These are phyloP conservation scores for Corchorus olitorius DNA, from an alignment of 345 rosid species.

Conservation along the genomic window DNA sequence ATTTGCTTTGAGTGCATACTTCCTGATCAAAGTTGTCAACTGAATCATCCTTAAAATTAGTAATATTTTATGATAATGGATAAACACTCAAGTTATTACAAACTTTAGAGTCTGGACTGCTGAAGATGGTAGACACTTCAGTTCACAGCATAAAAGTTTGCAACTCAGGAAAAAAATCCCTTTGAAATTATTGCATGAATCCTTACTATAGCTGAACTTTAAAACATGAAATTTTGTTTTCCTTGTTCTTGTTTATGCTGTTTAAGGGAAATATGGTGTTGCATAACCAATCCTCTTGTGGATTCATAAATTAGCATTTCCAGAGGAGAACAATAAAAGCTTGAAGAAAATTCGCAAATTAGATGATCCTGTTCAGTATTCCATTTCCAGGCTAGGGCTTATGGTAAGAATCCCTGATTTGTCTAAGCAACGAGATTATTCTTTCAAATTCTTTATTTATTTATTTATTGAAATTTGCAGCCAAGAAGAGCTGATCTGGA, in stretches of 20 bases:
- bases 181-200: not conserved
- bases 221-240: not conserved
- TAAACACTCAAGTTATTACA: not conserved
- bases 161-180: not conserved
- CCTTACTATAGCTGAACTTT: not conserved
- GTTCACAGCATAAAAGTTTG: not conserved
- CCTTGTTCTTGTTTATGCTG: not conserved
- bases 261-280: not conserved
- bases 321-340: slow-evolving; percentile 74
- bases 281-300: slow-evolving; percentile 14
- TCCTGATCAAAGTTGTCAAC: not conserved
- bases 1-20: not conserved
- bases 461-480: slow-evolving; percentile 33
- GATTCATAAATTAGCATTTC: slow-evolving; percentile 68
- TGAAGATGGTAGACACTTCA: not conserved
- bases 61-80: not conserved
- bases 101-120: not conserved
- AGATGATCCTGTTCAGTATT: slow-evolving; percentile 70
- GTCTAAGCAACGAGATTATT: not conserved
- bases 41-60: not conserved
- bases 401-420: slow-evolving; percentile 44
- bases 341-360: slow-evolving; percentile 73
- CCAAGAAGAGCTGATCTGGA: slow-evolving; percentile 95
- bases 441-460: slow-evolving; percentile 1
- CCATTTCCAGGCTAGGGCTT: slow-evolving; percentile 73